Base-by-base conservation (phyloP, 2,329 filamentous ascomycete genomes). In the Fusarium sp. region DNA sequence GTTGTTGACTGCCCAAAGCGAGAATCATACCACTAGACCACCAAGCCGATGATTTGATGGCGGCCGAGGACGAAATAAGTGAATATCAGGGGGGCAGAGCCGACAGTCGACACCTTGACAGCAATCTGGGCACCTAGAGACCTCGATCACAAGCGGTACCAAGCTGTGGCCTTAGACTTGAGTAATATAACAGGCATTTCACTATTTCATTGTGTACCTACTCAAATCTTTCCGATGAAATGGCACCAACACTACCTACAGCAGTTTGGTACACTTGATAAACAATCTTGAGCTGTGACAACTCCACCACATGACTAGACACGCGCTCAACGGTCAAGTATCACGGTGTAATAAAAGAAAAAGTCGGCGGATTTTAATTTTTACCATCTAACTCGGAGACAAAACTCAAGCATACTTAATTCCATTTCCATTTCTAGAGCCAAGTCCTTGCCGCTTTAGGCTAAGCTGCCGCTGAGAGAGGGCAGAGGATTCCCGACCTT, bases 181-280 rank as follows among this genome's bases (percentile, higher is more conserved):
- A 1, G 7, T 6, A 20, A 16, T 4, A 7, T 10, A 8, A 5
- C 0, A 9, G 12, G 2, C 4, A 17, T 3, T 24, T 8, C 4
- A 16, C 20, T 5, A 5, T 8, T 24, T 46, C 7, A 6, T 6
- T 10, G 2, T 46, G 5, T 24, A n/a, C 6, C 11, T 20, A 22
- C n/a, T 8, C 3, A 6, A 22, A 2, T 2, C 2, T 1, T 14
- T 42, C 11, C 1, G 1, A 7, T 0, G 1, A 2, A 12, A 22
- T 14, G 16, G 36, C 14, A 11, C 5, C 4, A 3, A 5, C 40
- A 22, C n/a, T 22, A 22, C 20, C n/a, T 20, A 20, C 12, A 6
- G 20, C 40, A 24, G 7, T 7, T 20, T 9, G 40, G 12, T 3
- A 9, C 12, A 4, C 12, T 44, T 14, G 6, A 24, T 44, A 11